phyloP scores from a whole-genome alignment of 352 stramenopile genomes.

The Thalassiosira livingstoniorum region DNA sequence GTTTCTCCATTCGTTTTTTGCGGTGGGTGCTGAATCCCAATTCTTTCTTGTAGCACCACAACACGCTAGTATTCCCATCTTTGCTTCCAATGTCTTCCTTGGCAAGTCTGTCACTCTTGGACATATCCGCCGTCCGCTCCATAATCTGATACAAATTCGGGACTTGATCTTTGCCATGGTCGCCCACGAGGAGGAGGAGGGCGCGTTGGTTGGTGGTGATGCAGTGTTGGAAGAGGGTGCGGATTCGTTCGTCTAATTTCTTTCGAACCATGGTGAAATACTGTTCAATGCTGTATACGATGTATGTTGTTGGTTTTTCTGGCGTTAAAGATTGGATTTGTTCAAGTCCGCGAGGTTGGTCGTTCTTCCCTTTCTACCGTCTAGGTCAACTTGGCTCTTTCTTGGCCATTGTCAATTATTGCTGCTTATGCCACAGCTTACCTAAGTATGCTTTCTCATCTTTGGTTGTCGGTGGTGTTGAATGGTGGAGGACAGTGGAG shows the following conservation, averaged over 20 bases:
- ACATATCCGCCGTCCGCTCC: slow-evolving; percentile 90
- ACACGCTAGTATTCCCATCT: slow-evolving; percentile 73
- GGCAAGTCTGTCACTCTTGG: not conserved
- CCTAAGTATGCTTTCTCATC: too few relatives aligned
- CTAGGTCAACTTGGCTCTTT: too few relatives aligned
- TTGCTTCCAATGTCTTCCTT: not conserved
- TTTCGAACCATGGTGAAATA: slow-evolving; percentile 99
- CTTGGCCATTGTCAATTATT: too few relatives aligned
- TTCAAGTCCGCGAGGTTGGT: too few relatives aligned
- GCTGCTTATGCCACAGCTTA: too few relatives aligned
- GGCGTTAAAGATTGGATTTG: too few relatives aligned
- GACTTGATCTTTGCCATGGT: slow-evolving; percentile 99
- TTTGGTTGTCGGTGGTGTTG: too few relatives aligned
- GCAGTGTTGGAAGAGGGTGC: slow-evolving; percentile 96
- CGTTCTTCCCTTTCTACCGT: too few relatives aligned
- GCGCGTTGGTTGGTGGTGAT: slow-evolving; percentile 96
- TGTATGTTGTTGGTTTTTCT: too few relatives aligned
- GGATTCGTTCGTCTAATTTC: slow-evolving; percentile 97
- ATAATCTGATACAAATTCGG: slow-evolving; percentile 99
- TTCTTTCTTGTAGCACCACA: slow-evolving; percentile 99
- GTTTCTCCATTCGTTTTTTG: slow-evolving; percentile 89
- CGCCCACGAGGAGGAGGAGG: slow-evolving; percentile 97
- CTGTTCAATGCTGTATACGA: too few relatives aligned
- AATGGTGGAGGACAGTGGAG: too few relatives aligned
- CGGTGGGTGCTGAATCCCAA: slow-evolving; percentile 97